Base-by-base conservation (phyloP, 2,329 filamentous ascomycete species). In the Paracamarosporium sp. region DNA sequence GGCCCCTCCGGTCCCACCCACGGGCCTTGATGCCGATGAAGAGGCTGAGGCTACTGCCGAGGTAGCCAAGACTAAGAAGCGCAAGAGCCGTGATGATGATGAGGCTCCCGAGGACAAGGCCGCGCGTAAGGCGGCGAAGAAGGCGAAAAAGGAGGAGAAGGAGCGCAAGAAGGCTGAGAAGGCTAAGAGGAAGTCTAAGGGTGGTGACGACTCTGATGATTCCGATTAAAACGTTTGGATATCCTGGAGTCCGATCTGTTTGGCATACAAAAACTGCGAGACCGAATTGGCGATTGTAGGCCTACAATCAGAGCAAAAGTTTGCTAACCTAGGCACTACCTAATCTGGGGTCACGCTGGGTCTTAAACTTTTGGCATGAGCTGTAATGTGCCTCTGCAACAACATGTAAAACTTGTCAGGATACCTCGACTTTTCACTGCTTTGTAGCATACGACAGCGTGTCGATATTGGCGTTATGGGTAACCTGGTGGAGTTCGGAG, bases 91-190 rank as follows among this genome's bases (percentile, higher is more conserved):
- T 62, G 79, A 78, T 57, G 80, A 82, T 28, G 79, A 76, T 56
- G 78, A 81, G 69, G 77, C 72, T 1, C 66, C 75, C 4, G 80
- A 82, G 57, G 79, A 81, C 65, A 78, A 79, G 69, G 80, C 79
- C 5, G 80, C 81, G 68, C 77, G 79, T 56, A 81, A 81, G 71
- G 72, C 88, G 79, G 88, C 89, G 81, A 92, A 92, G 85, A 95
- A 91, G 83, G 86, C 89, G 70, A 91, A 91, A 81, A 75, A 75
- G 63, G 69, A 65, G 15, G 62, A 65, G 27, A 74, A 76, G 63
- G 51, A 57, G 30, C 51, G 38, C 28, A 61, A 57, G 25, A 74
- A 72, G 69, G 66, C 64, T 43, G 64, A 68, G 25, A 67, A 70
- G 46, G 43, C 47, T 5, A 61, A 63, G 15, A 72, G 71, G 66